Conservation (phyloP, 306 rosid species). For the Oemleria cerasiformis region DNA sequence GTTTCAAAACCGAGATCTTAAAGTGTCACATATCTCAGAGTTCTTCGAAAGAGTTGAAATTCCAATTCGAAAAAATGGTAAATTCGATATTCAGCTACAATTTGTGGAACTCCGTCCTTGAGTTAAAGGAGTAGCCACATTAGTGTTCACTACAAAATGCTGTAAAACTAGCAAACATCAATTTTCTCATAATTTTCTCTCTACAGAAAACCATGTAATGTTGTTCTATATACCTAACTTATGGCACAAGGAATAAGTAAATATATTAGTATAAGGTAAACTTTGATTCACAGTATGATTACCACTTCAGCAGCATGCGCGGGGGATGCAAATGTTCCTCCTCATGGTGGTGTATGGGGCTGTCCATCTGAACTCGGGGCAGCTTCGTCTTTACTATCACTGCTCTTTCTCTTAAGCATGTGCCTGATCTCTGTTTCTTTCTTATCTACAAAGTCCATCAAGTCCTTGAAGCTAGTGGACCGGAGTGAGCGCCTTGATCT, state of each 20-base stretch:
- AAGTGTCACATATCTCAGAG: too few species aligned
- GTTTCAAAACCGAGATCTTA: too few species aligned
- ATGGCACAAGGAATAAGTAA: neutral
- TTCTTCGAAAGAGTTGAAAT: too few species aligned
- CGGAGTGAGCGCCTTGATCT: slow-evolving; percentile 29
- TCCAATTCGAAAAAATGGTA: slow-evolving; percentile 4
- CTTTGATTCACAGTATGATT: neutral
- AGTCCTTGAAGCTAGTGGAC: slow-evolving; percentile 45
- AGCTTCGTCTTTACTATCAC: slow-evolving; percentile 33
- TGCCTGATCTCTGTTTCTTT: slow-evolving; percentile 62
- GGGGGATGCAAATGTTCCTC: neutral
- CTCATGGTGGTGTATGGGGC: slow-evolving; percentile 15
- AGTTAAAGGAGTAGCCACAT: neutral
- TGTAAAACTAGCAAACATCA: slow-evolving; percentile 2
- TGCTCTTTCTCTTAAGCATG: slow-evolving; percentile 44
- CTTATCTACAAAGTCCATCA: slow-evolving; percentile 56
- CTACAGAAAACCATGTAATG: neutral
- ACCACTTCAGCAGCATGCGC: neutral
- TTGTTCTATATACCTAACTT: slow-evolving; percentile 12
- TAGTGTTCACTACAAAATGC: slow-evolving; percentile 4
- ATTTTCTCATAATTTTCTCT: neutral
- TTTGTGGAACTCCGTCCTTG: slow-evolving; percentile 7
- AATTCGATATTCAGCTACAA: neutral
- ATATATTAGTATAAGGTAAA: neutral
- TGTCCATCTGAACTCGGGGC: slow-evolving; percentile 31